Percentiles rank a stretch among this genome's conserved stretches.
phyloP scores from a whole-genome alignment of 148 eudicot species.

The Camellia sinensis region DNA sequence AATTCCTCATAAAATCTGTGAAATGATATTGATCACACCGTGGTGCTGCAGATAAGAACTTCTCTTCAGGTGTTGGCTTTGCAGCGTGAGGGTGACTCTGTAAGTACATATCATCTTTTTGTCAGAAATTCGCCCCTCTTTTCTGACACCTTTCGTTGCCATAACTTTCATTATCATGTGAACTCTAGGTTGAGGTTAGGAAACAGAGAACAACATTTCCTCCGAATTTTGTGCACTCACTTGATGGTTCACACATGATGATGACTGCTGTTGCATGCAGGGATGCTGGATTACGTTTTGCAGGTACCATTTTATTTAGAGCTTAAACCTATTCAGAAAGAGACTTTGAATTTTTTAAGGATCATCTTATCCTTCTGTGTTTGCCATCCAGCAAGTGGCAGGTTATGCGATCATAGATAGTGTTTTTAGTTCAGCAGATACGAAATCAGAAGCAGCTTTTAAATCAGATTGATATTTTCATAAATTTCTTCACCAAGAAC shows the following conservation, averaged over 20 bases:
- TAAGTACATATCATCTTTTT: constrained; percentile 30
- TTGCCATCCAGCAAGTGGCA: background rate
- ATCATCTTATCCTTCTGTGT: background rate
- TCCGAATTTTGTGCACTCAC: constrained; percentile 90
- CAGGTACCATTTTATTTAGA: constrained; percentile 31
- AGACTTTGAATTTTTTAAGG: background rate
- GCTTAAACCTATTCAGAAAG: background rate
- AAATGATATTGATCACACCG: background rate
- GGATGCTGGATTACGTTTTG: constrained; percentile 85
- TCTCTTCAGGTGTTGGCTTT: constrained; percentile 79
- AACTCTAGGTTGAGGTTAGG: constrained; percentile 53
- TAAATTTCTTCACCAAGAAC: background rate
- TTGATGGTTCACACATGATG: constrained; percentile 96
- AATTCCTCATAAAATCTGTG: background rate
- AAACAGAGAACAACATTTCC: constrained; percentile 91
- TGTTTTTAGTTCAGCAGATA: background rate
- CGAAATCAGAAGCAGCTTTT: background rate
- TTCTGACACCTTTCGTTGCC: constrained; percentile 3
- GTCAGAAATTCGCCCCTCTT: background rate
- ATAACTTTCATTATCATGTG: constrained; percentile 14
- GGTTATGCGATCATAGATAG: background rate
- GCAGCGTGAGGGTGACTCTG: constrained; percentile 64
- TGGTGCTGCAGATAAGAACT: constrained; percentile 64
- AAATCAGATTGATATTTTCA: background rate
- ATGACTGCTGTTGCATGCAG: constrained; percentile 94